Conservation (phyloP, 2,329 filamentous ascomycete genomes). For the Sarocladium kiliense region DNA sequence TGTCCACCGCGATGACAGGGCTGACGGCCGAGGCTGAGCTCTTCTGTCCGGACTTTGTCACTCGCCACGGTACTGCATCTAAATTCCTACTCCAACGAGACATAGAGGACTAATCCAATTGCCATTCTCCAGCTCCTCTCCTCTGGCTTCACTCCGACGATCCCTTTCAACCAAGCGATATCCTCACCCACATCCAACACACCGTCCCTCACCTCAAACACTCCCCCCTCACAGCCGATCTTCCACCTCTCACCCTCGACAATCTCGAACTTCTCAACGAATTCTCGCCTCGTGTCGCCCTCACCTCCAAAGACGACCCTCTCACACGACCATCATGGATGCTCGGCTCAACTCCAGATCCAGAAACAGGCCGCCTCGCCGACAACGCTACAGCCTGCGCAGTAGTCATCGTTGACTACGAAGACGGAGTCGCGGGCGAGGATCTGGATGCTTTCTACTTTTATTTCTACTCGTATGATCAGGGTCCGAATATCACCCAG, state of each 20-base stretch:
- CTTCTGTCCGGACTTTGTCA: background rate
- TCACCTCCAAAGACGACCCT: conserved; percentile 22
- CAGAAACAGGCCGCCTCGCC: background rate
- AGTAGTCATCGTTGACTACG: conserved; percentile 20
- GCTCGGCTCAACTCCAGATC: conserved; percentile 12
- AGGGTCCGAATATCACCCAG: conserved; percentile 21
- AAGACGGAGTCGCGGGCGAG: background rate
- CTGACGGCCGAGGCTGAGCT: background rate
- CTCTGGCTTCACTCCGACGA: conserved; percentile 27
- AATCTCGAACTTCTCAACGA: conserved; percentile 21
- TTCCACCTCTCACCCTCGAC: conserved; percentile 19
- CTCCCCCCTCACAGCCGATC: conserved; percentile 2
- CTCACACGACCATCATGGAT: conserved; percentile 19
- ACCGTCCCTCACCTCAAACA: conserved; percentile 18
- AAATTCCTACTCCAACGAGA: background rate
- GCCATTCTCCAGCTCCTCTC: conserved; percentile 19
- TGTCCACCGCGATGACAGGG: background rate
- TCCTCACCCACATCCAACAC: conserved; percentile 23
- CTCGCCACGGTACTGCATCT: background rate
- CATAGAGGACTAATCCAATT: background rate
- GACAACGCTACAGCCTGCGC: conserved; percentile 22
- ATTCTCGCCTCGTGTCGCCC: conserved; percentile 15
- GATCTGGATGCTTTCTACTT: conserved; percentile 25
- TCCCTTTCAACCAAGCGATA: conserved; percentile 22
- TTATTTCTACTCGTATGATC: conserved; percentile 27